Base-by-base conservation (phyloP, 2,329 filamentous ascomycete genomes). In the Leptographium galeiforme region DNA sequence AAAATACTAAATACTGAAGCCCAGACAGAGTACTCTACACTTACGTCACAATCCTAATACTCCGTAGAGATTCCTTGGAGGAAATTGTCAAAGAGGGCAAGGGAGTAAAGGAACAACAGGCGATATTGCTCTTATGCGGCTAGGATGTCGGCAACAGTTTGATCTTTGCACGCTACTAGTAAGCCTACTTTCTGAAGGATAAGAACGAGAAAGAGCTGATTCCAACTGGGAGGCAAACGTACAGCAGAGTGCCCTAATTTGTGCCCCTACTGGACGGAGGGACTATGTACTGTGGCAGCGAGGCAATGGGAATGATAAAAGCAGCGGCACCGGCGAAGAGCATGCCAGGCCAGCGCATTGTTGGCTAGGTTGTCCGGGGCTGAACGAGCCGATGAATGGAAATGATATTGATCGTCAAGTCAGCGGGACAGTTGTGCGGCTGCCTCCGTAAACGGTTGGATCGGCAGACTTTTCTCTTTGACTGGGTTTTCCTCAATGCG, bases 271-370 rank as follows among this genome's bases (percentile, higher is more conserved):
- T 56, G 0, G 51, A 36, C 2, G 61, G 61, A 33, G 63, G 61
- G 8, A 63, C 60, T 1, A 61, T 61, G 59, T 1, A 61, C 61
- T 5, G 61, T 63, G 0, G 61, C 54, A 0, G 59, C 62, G 1
- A 63, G 56, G 62, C 61, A 16, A 56, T 56, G 0, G 61, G 57
- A 18, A 63, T 61, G 45, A 63, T 60, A 48, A 63, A 60, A 10
- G 56, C 57, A 58, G 61, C 61, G 25, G 53, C 18, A 19, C 53
- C 55, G 0, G 59, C 53, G 43, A 63, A 63, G 14, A 62, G 46
- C 58, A 63, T 62, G 6, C 61, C 61, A 2, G 62, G 61, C 62
- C 62, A 63, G 10, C 62, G 48, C 1, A 55, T 61, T 56, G 14
- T 58, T 57, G 0, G 62, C 61, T 36, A 63, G 33, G 19, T 58